Percentiles rank a stretch among this genome's conserved stretches.
Conservation (phyloP, 2,329 filamentous ascomycete species). For the Xylariaceae sp. region DNA sequence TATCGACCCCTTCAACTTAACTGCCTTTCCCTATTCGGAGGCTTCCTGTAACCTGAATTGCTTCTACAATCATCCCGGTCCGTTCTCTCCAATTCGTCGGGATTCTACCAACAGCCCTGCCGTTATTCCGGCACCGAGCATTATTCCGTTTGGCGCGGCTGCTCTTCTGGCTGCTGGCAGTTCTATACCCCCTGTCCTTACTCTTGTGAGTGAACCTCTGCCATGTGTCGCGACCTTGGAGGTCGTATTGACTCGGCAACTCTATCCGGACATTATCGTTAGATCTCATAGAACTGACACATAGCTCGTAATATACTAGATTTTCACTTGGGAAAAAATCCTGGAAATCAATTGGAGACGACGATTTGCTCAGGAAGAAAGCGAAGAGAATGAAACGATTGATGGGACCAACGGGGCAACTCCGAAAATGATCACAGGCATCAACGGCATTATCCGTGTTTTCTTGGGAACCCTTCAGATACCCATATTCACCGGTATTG, state of each 20-base stretch:
- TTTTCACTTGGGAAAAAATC: constrained; percentile 59
- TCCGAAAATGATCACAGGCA: constrained; percentile 43
- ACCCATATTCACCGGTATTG: constrained; percentile 53
- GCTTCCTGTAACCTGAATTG: constrained; percentile 46
- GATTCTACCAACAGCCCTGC: constrained; percentile 57
- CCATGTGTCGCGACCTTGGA: neutral
- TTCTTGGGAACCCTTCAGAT: constrained; percentile 53
- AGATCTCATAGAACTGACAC: constrained; percentile 1
- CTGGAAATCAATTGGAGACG: constrained; percentile 56
- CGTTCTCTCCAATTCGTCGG: constrained; percentile 50
- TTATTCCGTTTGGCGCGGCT: constrained; percentile 52
- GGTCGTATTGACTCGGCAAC: neutral
- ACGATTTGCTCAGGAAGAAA: constrained; percentile 34
- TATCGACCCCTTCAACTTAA: constrained; percentile 26
- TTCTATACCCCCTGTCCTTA: constrained; percentile 59
- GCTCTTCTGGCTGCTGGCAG: constrained; percentile 59
- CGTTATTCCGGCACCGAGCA: constrained; percentile 53
- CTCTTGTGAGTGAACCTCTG: constrained; percentile 37
- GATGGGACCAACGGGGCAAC: constrained; percentile 53
- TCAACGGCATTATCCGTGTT: constrained; percentile 50
- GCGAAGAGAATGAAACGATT: constrained; percentile 38
- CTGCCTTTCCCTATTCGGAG: constrained; percentile 40
- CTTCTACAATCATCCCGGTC: constrained; percentile 36
- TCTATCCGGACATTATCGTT: neutral
- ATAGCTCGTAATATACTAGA: neutral